phyloP scores from a whole-genome alignment of 169 alveolate species.

The Plasmodium gallinaceum region DNA sequence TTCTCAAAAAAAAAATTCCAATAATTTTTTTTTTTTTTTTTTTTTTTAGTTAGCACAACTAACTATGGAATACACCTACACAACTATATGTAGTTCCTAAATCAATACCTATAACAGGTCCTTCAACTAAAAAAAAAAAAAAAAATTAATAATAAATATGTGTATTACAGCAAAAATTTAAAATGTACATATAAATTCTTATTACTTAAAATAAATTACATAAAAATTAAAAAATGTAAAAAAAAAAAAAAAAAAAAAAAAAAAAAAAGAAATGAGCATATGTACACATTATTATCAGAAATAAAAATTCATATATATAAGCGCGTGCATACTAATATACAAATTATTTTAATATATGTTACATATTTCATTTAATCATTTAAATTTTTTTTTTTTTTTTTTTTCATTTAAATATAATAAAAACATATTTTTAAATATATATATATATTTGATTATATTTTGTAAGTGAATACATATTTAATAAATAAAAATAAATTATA shows the following conservation, averaged over 20 bases:
- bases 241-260: slow-evolving; percentile 5
- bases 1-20: too few relatives aligned
- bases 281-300: background rate
- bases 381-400: too few relatives aligned
- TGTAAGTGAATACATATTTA: background rate
- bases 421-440: background rate
- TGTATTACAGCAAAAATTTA: background rate
- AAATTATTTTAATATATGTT: background rate
- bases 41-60: too few relatives aligned
- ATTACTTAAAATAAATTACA: too few relatives aligned
- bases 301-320: background rate
- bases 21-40: too few relatives aligned
- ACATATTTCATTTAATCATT: too few relatives aligned
- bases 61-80: slow-evolving; percentile 98
- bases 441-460: background rate
- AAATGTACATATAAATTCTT: background rate
- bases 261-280: background rate
- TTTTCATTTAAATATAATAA: background rate
- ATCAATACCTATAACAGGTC: slow-evolving; percentile 98
- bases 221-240: too few relatives aligned
- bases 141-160: background rate
- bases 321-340: background rate
- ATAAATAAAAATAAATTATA: background rate
- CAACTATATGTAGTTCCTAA: slow-evolving; percentile 98
- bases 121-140: slow-evolving; percentile 83